Percentiles rank a stretch among this genome's conserved stretches.
Conservation (phyloP, 2,329 filamentous ascomycete species). For the Drechslera avenae region DNA sequence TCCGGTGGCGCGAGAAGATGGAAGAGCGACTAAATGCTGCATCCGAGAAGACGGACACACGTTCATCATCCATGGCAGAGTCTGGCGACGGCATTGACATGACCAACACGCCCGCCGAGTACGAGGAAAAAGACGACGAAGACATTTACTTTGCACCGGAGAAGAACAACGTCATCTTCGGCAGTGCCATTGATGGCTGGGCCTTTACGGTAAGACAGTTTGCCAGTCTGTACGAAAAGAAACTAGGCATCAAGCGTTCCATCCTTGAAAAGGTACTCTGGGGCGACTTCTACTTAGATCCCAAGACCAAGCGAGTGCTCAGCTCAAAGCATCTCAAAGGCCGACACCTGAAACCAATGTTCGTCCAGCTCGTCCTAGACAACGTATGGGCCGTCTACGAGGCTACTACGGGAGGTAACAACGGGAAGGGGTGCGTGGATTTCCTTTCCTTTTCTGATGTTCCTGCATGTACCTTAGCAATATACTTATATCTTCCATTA, state of each 20-base stretch:
- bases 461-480: slow-evolving; percentile 44
- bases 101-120: slow-evolving; percentile 61
- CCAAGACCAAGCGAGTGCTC: slow-evolving; percentile 93
- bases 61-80: slow-evolving; percentile 52
- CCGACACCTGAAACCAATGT: slow-evolving; percentile 89
- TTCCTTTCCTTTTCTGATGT: slow-evolving; percentile 42
- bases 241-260: slow-evolving; percentile 89
- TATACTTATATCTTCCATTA: slow-evolving; percentile 48
- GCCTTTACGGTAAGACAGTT: slow-evolving; percentile 97
- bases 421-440: slow-evolving; percentile 74
- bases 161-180: slow-evolving; percentile 98
- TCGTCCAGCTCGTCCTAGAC: slow-evolving; percentile 93
- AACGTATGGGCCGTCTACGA: slow-evolving; percentile 96
- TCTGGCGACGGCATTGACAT: slow-evolving; percentile 60
- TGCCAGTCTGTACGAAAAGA: slow-evolving; percentile 91
- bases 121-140: slow-evolving; percentile 91
- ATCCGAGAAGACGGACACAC: slow-evolving; percentile 65
- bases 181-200: slow-evolving; percentile 98
- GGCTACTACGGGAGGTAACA: slow-evolving; percentile 81
- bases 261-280: slow-evolving; percentile 92
- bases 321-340: slow-evolving; percentile 92
- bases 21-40: slow-evolving; percentile 81
- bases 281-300: slow-evolving; percentile 96
- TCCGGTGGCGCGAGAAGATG: slow-evolving; percentile 92
- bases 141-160: slow-evolving; percentile 98